These are phyloP conservation scores for Sporothrix mexicana DNA, from an alignment of 2,329 filamentous ascomycete species.

Conservation along the genomic window DNA sequence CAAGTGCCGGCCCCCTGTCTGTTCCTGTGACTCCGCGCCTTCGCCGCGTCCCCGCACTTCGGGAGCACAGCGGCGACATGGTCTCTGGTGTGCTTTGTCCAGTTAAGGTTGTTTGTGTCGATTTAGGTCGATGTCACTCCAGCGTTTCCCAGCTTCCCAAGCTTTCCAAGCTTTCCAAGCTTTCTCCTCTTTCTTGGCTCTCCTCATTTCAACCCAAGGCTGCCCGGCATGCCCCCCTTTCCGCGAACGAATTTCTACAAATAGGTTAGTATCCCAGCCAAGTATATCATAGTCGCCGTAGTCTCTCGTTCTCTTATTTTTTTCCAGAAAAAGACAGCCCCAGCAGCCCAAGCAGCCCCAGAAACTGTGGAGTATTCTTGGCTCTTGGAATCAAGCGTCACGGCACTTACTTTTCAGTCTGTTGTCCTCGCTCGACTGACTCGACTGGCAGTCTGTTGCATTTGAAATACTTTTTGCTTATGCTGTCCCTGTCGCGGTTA, in stretches of 20 bases:
- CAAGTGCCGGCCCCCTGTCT: neutral
- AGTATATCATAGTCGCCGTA: neutral
- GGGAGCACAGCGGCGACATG: slow-evolving; percentile 10
- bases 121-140: too few relatives aligned
- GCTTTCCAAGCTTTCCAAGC: too few relatives aligned
- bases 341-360: neutral
- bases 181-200: too few relatives aligned
- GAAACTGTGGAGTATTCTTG: neutral
- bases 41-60: slow-evolving; percentile 14
- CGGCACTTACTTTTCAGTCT: neutral
- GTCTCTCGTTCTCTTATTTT: neutral
- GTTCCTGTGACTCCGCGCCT: slow-evolving; percentile 5
- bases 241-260: too few relatives aligned
- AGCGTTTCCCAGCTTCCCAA: too few relatives aligned
- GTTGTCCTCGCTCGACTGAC: too few relatives aligned
- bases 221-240: too few relatives aligned
- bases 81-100: neutral
- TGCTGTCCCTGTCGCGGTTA: neutral
- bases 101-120: neutral
- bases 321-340: neutral
- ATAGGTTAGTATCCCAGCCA: neutral
- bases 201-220: too few relatives aligned
- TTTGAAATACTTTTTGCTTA: neutral
- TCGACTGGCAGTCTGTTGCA: too few relatives aligned
- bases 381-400: neutral